Percentiles rank a stretch among this genome's conserved stretches.
Evolutionary conservation across 305 asterid species (phyloP).

Genomic region (Fraxinus paxiana): DNA sequence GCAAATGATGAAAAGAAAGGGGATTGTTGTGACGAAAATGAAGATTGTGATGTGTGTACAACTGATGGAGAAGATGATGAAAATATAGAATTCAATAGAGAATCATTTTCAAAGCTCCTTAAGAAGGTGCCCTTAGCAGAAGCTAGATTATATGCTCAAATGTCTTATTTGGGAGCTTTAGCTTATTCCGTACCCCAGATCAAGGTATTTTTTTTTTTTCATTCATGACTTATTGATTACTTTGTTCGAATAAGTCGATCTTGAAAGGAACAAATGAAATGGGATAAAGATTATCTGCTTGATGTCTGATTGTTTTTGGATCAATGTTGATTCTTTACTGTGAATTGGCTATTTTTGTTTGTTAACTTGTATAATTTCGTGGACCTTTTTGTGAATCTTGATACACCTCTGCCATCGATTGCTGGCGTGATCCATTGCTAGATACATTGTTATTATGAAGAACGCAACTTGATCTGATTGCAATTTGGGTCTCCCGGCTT

Average conservation of each 20-base stretch:
- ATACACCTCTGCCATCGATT: background rate
- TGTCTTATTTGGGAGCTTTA: slow-evolving; percentile 79
- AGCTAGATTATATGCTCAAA: slow-evolving; percentile 68
- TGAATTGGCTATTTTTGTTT: background rate
- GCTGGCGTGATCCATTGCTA: background rate
- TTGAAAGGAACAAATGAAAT: background rate
- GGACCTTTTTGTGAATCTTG: background rate
- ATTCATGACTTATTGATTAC: background rate
- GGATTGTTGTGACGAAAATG: slow-evolving; percentile 35
- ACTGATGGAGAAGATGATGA: slow-evolving; percentile 44
- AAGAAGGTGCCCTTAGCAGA: slow-evolving; percentile 72
- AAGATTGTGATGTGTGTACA: background rate
- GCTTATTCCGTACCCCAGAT: slow-evolving; percentile 80
- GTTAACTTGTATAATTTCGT: background rate
- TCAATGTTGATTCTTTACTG: background rate
- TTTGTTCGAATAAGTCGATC: background rate
- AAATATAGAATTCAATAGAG: slow-evolving; percentile 51
- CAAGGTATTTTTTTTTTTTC: slow-evolving; percentile 47
- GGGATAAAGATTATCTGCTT: background rate
- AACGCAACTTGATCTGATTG: background rate
- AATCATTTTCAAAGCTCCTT: slow-evolving; percentile 72
- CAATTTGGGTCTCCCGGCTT: background rate
- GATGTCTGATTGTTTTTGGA: background rate
- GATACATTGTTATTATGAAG: background rate
- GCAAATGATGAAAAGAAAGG: slow-evolving; percentile 23